These are phyloP conservation scores for Trichoderma harzianum DNA, from an alignment of 2,329 filamentous ascomycete species.

Conservation along the genomic window DNA sequence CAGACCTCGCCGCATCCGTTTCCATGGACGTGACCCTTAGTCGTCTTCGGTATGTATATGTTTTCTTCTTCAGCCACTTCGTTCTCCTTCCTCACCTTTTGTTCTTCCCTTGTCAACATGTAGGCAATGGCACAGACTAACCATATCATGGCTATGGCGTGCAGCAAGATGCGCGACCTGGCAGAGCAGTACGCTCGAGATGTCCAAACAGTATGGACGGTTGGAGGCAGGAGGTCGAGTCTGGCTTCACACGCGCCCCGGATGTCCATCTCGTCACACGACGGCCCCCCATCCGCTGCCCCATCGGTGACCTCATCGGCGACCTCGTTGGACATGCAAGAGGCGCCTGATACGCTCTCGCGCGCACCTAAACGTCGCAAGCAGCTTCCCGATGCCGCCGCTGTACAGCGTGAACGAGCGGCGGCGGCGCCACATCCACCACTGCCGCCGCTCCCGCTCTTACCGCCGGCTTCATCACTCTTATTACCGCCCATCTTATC, in stretches of 20 bases:
- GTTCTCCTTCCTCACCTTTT: background rate
- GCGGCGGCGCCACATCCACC: background rate
- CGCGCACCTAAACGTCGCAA: conserved; percentile 25
- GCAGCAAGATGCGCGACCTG: conserved; percentile 35
- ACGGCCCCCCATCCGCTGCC: conserved; percentile 18
- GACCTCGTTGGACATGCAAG: conserved; percentile 18
- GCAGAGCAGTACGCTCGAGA: conserved; percentile 34
- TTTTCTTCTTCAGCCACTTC: background rate
- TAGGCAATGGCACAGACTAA: background rate
- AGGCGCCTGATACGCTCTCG: conserved; percentile 19
- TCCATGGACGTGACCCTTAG: conserved; percentile 32
- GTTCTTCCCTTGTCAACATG: background rate
- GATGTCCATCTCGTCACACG: conserved; percentile 25
- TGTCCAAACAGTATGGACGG: conserved; percentile 33
- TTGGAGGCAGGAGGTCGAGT: conserved; percentile 20
- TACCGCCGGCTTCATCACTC: background rate
- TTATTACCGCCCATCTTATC: background rate
- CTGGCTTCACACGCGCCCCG: conserved; percentile 21
- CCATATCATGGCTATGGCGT: conserved; percentile 9
- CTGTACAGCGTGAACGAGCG: conserved; percentile 13
- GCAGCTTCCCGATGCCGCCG: conserved; percentile 23
- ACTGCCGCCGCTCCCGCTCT: background rate
- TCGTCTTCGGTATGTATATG: conserved; percentile 33
- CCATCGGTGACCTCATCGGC: conserved; percentile 4
- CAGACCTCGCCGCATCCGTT: conserved; percentile 30